These are phyloP conservation scores for Drechslerella stenobrocha DNA, from an alignment of 2,329 filamentous ascomycete genomes.

Conservation along the genomic window DNA sequence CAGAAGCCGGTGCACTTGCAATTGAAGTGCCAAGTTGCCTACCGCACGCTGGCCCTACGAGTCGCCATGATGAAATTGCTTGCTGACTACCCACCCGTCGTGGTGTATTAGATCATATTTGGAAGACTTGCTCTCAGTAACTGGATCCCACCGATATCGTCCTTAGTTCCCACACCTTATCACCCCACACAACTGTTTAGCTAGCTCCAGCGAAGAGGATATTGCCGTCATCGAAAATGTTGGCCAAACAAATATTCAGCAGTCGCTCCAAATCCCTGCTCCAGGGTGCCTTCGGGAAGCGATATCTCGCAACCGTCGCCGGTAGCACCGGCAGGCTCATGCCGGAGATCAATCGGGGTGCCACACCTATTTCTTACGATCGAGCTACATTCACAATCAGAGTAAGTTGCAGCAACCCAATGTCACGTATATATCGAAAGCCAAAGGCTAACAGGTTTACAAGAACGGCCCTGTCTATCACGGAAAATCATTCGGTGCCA, in stretches of 20 bases:
- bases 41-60: slow-evolving; percentile 47
- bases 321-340: slow-evolving; percentile 71
- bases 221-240: slow-evolving; percentile 59
- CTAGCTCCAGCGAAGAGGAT: neutral
- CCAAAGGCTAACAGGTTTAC: slow-evolving; percentile 52
- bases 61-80: slow-evolving; percentile 7
- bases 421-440: slow-evolving; percentile 1
- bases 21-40: slow-evolving; percentile 8
- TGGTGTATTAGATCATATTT: slow-evolving; percentile 56
- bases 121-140: slow-evolving; percentile 58
- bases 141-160: slow-evolving; percentile 46
- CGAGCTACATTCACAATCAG: slow-evolving; percentile 93
- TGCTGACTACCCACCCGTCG: slow-evolving; percentile 1
- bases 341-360: slow-evolving; percentile 62
- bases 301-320: slow-evolving; percentile 68
- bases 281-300: slow-evolving; percentile 54
- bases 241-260: slow-evolving; percentile 63
- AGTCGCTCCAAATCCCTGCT: slow-evolving; percentile 60
- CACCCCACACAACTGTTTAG: slow-evolving; percentile 51
- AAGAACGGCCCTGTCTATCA: slow-evolving; percentile 94
- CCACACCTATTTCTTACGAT: slow-evolving; percentile 71
- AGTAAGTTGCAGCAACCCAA: slow-evolving; percentile 59
- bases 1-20: no score
- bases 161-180: slow-evolving; percentile 28
- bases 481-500: slow-evolving; percentile 94